A percentile compares a stretch with the other conserved stretches of the same genome.
phyloP scores from a whole-genome alignment of 2,329 filamentous ascomycete species.

The Chalaropsis thielavioides region DNA sequence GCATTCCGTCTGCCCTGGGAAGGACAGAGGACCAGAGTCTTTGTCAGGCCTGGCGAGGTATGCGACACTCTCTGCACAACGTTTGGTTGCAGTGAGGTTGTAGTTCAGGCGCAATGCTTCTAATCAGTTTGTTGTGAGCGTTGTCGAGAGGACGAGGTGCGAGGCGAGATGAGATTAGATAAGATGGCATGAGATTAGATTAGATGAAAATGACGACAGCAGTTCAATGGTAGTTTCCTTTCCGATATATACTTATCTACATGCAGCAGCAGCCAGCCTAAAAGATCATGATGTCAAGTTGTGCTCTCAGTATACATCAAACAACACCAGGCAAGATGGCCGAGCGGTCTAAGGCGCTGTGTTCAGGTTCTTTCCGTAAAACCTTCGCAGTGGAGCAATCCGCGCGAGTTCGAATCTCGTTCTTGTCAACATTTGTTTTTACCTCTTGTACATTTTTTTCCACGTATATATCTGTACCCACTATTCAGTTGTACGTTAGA shows the following conservation, averaged over 20 bases:
- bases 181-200: background rate
- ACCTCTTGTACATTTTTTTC: background rate
- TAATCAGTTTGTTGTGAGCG: background rate
- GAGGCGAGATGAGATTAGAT: background rate
- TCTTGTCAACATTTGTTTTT: conserved; percentile 17
- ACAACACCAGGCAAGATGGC: conserved; percentile 7
- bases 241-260: too few relatives aligned
- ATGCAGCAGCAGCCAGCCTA: too few relatives aligned
- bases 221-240: background rate
- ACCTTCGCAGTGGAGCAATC: conserved; percentile 17
- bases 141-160: background rate
- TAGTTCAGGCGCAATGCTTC: background rate
- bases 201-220: background rate
- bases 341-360: conserved; percentile 14
- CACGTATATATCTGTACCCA: too few relatives aligned
- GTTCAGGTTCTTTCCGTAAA: conserved; percentile 4
- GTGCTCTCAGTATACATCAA: background rate
- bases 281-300: background rate
- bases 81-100: background rate
- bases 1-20: conserved; percentile 9
- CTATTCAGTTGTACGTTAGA: too few relatives aligned
- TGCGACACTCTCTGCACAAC: conserved; percentile 2
- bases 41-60: background rate
- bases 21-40: conserved; percentile 3
- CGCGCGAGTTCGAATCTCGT: conserved; percentile 21